Conservation (phyloP, 768 basidiomycete genomes). For the Russula earlei region DNA sequence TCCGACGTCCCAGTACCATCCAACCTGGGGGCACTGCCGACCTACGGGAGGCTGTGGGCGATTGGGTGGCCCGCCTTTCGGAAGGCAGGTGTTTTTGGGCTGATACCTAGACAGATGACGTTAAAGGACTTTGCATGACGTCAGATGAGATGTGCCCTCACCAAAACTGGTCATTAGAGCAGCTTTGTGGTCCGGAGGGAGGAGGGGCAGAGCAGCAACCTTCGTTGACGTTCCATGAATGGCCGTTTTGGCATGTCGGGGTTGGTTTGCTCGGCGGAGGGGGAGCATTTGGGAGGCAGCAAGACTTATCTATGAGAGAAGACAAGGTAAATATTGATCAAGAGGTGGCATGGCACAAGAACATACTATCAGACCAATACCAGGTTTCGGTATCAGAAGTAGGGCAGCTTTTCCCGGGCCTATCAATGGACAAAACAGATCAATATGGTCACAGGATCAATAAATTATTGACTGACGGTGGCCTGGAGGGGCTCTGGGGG, state of each 20-base stretch:
- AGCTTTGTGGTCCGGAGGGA: too few species aligned
- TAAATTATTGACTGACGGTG: constrained; percentile 25
- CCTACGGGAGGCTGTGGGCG: constrained; percentile 41
- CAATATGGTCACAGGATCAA: neutral
- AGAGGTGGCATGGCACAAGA: neutral
- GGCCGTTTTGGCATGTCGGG: constrained; percentile 14
- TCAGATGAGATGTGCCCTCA: constrained; percentile 15
- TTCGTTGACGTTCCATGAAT: constrained; percentile 8
- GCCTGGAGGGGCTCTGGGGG: constrained; percentile 30
- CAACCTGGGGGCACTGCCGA: constrained; percentile 36
- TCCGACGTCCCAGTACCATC: constrained; percentile 40
- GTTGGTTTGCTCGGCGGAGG: constrained; percentile 8
- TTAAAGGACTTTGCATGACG: neutral
- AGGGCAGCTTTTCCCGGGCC: constrained; percentile 10
- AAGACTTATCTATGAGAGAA: constrained; percentile 3
- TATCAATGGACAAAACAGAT: neutral
- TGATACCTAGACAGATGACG: constrained; percentile 23
- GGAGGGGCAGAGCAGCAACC: constrained; percentile 4
- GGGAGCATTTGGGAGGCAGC: constrained; percentile 19
- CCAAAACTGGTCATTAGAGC: too few species aligned
- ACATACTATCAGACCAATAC: constrained; percentile 10
- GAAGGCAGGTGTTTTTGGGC: constrained; percentile 35
- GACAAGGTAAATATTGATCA: neutral
- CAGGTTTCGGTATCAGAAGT: too few species aligned
- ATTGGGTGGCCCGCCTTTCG: constrained; percentile 32